Base-by-base conservation (phyloP, 2,329 filamentous ascomycete genomes). In the Aspergillus felis region DNA sequence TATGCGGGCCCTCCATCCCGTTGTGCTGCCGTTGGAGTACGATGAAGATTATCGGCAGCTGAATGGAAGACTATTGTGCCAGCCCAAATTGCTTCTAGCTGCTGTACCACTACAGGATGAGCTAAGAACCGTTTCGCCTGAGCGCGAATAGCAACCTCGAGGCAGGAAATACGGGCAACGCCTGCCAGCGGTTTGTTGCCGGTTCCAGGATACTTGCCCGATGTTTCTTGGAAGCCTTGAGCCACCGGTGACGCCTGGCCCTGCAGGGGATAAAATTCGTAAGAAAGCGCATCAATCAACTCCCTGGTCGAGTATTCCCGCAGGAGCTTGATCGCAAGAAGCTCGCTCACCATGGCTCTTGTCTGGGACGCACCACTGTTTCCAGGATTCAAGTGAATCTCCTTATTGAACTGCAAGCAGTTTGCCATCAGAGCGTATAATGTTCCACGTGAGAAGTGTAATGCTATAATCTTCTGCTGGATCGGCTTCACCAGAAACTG, bases 1-100 rank as follows among this genome's bases (percentile, higher is more conserved):
- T 74, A 74, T 14, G 63, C 55, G 6, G 50, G 53, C 3, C 53
- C 53, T 28, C 54, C 61, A 51, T 54, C 61, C 7, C 66, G 69
- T 4, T 66, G 67, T 1, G 74, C 64, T 24, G 73, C 68, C 7
- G 76, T 71, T 29, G 79, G 81, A 50, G 76, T 76, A 47, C 91
- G 87, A 72, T 97, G 93, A 25, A 97, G 78, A 62, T 84, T 89
- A 72, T 97, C 92, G 4, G 91, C 91, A 12, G 88, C 86, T 1
- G 91, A 94, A 74, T 96, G 92, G 69, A 97, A 97, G 64, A 94
- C 92, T 63, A 97, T 94, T 20, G 90, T 93, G 28, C 93, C 93
- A 22, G 91, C 93, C 93, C 93, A 97, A 60, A 97, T 96, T 48
- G 92, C 92, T 74, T 97, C 92, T n/a, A 97, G 81, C 70, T 97